Percentiles rank a stretch among this genome's conserved stretches.
Evolutionary conservation across 768 basidiomycete species (phyloP).

Genomic region (Mycena galericulata): DNA sequence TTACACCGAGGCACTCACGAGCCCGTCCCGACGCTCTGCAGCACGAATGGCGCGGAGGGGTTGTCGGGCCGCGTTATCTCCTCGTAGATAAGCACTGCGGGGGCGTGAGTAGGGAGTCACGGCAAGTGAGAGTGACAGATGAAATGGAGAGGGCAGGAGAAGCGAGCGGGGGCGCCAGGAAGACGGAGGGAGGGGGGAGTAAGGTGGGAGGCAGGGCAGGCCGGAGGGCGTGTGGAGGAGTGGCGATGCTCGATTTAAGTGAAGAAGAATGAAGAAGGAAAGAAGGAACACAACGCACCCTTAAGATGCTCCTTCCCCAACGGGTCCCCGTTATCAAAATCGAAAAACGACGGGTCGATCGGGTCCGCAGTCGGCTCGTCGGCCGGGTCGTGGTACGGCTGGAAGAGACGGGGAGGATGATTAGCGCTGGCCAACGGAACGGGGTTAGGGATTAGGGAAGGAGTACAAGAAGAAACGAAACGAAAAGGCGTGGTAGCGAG

Average conservation of each 20-base stretch:
- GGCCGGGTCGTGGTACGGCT: slow-evolving; percentile 90
- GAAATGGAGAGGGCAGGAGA: slow-evolving; percentile 4
- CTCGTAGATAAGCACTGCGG: slow-evolving; percentile 60
- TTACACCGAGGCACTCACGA: neutral
- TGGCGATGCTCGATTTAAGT: slow-evolving; percentile 3
- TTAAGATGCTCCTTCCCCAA: slow-evolving; percentile 77
- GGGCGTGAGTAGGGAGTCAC: neutral
- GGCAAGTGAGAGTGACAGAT: neutral
- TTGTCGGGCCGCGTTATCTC: slow-evolving; percentile 57
- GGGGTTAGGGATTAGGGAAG: neutral
- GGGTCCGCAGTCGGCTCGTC: slow-evolving; percentile 89
- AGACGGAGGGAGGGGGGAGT: neutral
- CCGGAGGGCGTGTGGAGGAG: neutral
- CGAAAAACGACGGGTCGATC: slow-evolving; percentile 83
- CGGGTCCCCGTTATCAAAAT: slow-evolving; percentile 81
- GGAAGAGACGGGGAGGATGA: slow-evolving; percentile 1
- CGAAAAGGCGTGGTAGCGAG: too few species aligned
- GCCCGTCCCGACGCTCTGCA: slow-evolving; percentile 19
- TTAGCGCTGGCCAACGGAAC: neutral
- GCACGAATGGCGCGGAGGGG: slow-evolving; percentile 32
- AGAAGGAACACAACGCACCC: slow-evolving; percentile 52
- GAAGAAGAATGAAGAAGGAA: neutral
- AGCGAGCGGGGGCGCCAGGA: neutral
- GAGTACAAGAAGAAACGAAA: neutral
- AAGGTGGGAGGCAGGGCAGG: neutral